Conservation (phyloP, 2,329 filamentous ascomycete species). For the Proliferodiscus dingleyae region DNA sequence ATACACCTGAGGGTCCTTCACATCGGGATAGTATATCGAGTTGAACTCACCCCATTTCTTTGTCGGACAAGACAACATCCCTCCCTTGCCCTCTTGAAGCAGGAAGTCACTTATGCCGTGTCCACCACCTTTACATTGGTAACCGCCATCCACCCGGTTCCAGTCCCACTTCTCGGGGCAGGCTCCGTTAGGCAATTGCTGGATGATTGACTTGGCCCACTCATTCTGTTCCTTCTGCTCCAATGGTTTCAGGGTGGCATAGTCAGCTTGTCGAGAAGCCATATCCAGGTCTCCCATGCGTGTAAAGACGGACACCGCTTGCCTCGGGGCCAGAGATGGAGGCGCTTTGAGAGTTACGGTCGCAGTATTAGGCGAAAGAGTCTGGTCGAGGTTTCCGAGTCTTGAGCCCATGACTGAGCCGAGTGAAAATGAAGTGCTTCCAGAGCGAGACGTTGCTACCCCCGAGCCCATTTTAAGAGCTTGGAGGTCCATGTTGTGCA, state of each 20-base stretch:
- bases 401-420: too few species aligned
- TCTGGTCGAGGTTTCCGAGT: too few species aligned
- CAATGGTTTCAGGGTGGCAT: neutral
- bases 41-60: neutral
- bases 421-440: too few species aligned
- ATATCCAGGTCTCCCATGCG: neutral
- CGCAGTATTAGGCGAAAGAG: too few species aligned
- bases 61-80: neutral
- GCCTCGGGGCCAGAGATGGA: neutral
- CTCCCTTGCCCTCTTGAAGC: conserved; percentile 18
- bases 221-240: conserved; percentile 3
- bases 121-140: conserved; percentile 53
- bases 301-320: neutral
- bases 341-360: too few species aligned
- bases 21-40: neutral
- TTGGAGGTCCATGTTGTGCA: neutral
- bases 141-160: conserved; percentile 53
- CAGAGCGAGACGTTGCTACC: neutral
- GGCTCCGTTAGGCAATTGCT: conserved; percentile 41
- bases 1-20: neutral
- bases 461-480: neutral
- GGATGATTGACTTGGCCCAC: conserved; percentile 31
- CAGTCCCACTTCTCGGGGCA: conserved; percentile 54
- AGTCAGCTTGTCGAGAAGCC: neutral
- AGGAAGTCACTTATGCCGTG: conserved; percentile 46